Conservation (phyloP, 331 rosid species). For the Dryas integrifolia region DNA sequence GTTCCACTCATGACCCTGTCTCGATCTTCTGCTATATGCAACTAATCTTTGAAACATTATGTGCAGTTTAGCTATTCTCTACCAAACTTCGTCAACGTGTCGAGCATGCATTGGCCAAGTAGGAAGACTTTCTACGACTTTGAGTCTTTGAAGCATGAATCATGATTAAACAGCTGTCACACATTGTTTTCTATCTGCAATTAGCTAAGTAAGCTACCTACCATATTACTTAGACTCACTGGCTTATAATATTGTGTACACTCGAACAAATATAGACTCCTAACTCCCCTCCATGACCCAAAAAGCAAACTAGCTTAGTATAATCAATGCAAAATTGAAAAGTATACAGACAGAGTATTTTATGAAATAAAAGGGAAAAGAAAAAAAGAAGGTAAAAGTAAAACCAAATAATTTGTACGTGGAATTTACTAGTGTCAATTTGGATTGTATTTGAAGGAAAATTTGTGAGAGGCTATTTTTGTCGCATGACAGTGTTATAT, state of each 20-base stretch:
- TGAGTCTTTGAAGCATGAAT: neutral
- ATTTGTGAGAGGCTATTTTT: too few species aligned
- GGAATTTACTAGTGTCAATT: too few species aligned
- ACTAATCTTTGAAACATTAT: neutral
- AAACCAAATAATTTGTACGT: too few species aligned
- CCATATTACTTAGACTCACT: neutral
- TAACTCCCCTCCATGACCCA: neutral
- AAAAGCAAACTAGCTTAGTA: neutral
- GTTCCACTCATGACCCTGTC: too few species aligned
- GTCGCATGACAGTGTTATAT: too few species aligned
- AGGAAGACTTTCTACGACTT: neutral
- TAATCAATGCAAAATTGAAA: neutral
- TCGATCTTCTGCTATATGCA: too few species aligned
- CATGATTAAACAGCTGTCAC: neutral
- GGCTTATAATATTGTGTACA: neutral
- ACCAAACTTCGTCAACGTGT: slow-evolving; percentile 2
- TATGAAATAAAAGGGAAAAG: too few species aligned
- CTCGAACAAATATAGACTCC: neutral
- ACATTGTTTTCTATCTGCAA: neutral
- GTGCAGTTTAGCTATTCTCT: slow-evolving; percentile 11
- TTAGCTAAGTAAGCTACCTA: slow-evolving; percentile 17
- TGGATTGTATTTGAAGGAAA: neutral
- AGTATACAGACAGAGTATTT: too few species aligned
- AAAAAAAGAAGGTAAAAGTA: too few species aligned
- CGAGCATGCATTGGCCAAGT: too few species aligned